A percentile compares a stretch with the other conserved stretches of the same genome.
phyloP scores from a whole-genome alignment of 2,329 filamentous ascomycete species.

The Penicillium oxalicum region DNA sequence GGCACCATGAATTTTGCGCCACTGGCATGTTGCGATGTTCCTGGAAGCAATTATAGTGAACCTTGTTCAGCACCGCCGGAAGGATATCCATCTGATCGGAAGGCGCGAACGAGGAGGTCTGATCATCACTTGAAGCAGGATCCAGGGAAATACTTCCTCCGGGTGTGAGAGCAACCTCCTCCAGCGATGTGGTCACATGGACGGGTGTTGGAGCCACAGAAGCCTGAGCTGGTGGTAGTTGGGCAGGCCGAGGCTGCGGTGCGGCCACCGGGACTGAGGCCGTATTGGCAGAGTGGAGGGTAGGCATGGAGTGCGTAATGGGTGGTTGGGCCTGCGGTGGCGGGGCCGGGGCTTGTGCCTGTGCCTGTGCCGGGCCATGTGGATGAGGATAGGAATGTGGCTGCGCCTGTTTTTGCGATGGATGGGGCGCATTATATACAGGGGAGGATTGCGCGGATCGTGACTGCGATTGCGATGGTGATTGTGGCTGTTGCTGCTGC shows the following conservation, averaged over 20 bases:
- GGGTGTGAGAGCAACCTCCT: slow-evolving; percentile 31
- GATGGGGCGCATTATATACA: background rate
- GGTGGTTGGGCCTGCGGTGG: background rate
- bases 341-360: no score
- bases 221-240: background rate
- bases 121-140: slow-evolving; percentile 12
- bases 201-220: slow-evolving; percentile 2
- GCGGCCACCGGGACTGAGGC: background rate
- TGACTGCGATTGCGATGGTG: background rate
- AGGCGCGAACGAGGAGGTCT: slow-evolving; percentile 18
- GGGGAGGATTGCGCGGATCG: background rate
- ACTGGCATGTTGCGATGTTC: slow-evolving; percentile 32
- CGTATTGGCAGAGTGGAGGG: background rate
- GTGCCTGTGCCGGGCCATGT: no score
- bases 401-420: background rate
- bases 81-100: slow-evolving; percentile 32
- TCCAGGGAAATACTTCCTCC: slow-evolving; percentile 20
- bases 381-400: no score
- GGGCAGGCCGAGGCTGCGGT: slow-evolving; percentile 2
- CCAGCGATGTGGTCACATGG: slow-evolving; percentile 16
- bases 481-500: background rate
- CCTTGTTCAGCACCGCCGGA: slow-evolving; percentile 30
- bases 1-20: slow-evolving; percentile 35
- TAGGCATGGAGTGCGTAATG: background rate
- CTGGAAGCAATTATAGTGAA: slow-evolving; percentile 38